A percentile compares a stretch with the other conserved stretches of the same genome.
phyloP scores from a whole-genome alignment of 2,329 filamentous ascomycete species.

The Camillea tinctor region DNA sequence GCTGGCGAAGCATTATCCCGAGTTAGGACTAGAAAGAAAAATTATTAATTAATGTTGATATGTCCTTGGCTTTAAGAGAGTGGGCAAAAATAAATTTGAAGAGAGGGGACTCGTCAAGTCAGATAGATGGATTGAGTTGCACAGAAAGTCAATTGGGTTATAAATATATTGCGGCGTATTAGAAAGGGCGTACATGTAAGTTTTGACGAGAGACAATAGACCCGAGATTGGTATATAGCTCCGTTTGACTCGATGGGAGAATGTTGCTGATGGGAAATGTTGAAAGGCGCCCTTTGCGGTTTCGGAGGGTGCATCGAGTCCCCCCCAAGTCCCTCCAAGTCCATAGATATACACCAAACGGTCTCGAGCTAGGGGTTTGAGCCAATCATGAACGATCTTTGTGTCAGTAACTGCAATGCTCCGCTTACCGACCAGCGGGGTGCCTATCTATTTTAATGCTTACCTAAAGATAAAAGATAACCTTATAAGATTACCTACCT shows the following conservation, averaged over 20 bases:
- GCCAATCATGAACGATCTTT: constrained; percentile 1
- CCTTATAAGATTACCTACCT: neutral
- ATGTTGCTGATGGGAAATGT: constrained; percentile 9
- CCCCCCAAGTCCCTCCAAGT: no score
- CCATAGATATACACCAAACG: neutral
- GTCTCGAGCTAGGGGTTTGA: neutral
- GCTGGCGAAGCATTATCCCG: constrained; percentile 46
- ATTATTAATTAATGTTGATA: neutral
- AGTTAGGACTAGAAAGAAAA: neutral
- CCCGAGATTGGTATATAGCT: constrained; percentile 1
- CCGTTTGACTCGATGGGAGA: constrained; percentile 15
- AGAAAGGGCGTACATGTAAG: neutral
- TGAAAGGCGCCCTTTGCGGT: constrained; percentile 15
- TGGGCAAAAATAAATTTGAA: no score
- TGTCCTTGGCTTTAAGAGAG: no score
- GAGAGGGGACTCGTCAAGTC: no score
- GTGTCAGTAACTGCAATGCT: neutral
- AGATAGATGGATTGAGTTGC: no score
- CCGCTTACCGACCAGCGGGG: neutral
- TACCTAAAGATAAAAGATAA: neutral
- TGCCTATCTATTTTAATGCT: neutral
- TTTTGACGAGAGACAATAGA: no score
- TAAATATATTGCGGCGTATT: no score
- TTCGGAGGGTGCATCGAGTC: constrained; percentile 20
- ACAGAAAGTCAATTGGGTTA: no score